Evolutionary conservation across 2,329 filamentous ascomycete species (phyloP), one percentile per base, ranked within the genome.

Genomic region (Endothia cerciana): DNA sequence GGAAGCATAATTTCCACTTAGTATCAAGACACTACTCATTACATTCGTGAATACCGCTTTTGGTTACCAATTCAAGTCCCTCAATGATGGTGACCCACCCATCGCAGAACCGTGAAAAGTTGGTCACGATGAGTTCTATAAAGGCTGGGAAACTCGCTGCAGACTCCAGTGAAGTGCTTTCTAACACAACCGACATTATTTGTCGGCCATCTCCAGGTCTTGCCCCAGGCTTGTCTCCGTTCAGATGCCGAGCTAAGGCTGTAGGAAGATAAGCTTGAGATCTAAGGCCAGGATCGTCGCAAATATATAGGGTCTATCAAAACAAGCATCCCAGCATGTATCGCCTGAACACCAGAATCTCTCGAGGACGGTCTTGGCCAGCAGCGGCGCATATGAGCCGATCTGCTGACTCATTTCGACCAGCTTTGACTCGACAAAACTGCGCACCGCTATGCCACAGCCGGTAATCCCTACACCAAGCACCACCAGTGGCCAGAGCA

Each of bases 311-410:
- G 75, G 73, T 47, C 66, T 69, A 60, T 78, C 76, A 59, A 80
- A 80, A 67, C 78, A 80, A 49, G 67, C 70, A 70, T 80, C 77
- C 77, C 78, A 80, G 4, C 62, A 17, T 2, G 69, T 73, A 60
- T 71, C 56, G 0, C 73, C 73, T 0, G 75, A 77, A 5, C 67
- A 68, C 78, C 77, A 80, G 58, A 77, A 80, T n/a, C 38, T 70
- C 63, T 78, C 71, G 0, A 80, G 69, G 0, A 77, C 69, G 0
- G 25, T 40, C 65, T 75, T 75, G 2, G 75, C 76, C 25, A 69
- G 69, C 25, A 77, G 66, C 5, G 77, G 77, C 15, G 70, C 70
- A 55, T 72, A 73, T 1, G 74, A 73, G 2, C 75, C 76, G 2
- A 72, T 63, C 13, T 70, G 53, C 1, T 67, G 67, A 60, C 75